Base-by-base conservation (phyloP, 768 basidiomycete genomes). In the Glaciozyma martinii region DNA sequence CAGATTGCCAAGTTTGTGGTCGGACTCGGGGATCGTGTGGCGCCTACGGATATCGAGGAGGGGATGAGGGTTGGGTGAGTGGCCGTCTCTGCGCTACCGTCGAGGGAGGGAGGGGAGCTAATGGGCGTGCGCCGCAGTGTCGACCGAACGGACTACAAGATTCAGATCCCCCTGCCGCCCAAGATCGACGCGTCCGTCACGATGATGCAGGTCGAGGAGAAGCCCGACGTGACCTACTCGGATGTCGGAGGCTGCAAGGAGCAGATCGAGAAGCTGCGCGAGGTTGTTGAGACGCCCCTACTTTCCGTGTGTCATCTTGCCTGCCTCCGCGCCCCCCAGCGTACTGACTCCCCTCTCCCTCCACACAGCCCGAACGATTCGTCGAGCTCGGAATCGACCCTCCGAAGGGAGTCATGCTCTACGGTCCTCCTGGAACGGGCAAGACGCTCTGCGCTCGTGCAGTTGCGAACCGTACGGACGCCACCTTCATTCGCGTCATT, bases 171-270 rank as follows among this genome's bases (percentile, higher is more conserved):
- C 29, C 78, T 98, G 16, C 95, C 95, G 46, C 94, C 95, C 29
- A 98, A 97, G 80, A 99, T 99, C 70, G 95, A 99, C 76, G 90
- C 95, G 5, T 94, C 92, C 0, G 95, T 99, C 1, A 98, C 95
- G 18, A 97, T 98, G 94, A 99, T 99, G 95, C 90, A 94, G 78
- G 94, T 97, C 27, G 94, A 97, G 76, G 94, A 97, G 79, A 93
- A 95, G 76, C 93, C 94, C 0, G 92, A 95, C 72, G 91, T 97
- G 46, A 97, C 94, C 3, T 98, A 98, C 76, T 92, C 91, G 5
- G 95, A 98, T 74, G 83, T 99, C 61, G 95, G 95, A 66, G 95
- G 95, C 7, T 98, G 95, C 79, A 98, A 98, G 78, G 95, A 98
- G 75, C 95, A 98, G 77, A 98, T 98, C 70, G 95, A 99, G 81